Evolutionary conservation across 331 rosid species (phyloP).

Genomic region (Phaseolus coccineus): DNA sequence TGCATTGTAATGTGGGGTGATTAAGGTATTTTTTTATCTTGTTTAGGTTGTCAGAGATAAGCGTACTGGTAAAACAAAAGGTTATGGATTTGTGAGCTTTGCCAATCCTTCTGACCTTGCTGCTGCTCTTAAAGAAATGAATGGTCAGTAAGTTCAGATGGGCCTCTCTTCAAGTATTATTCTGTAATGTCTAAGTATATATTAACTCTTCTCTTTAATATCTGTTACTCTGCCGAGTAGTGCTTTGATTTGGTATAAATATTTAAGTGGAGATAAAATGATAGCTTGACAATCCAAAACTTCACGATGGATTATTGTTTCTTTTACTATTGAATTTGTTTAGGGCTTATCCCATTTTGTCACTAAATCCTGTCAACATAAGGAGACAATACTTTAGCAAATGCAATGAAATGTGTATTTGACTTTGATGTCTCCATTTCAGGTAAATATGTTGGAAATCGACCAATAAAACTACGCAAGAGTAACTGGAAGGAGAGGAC

Average conservation of each 20-base stretch:
- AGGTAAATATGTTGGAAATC: slow-evolving; percentile 97
- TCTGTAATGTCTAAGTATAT: background rate
- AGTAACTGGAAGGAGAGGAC: slow-evolving; percentile 98
- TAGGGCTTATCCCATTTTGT: background rate
- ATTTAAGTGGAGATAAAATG: slow-evolving; percentile 6
- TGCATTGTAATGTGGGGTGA: slow-evolving; percentile 11
- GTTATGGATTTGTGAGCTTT: slow-evolving; percentile 95
- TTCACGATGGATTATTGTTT: slow-evolving; percentile 31
- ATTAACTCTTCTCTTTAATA: background rate
- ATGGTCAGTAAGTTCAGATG: slow-evolving; percentile 56
- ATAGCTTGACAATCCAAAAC: background rate
- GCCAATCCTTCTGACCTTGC: slow-evolving; percentile 84
- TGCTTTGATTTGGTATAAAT: slow-evolving; percentile 15
- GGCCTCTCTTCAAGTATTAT: background rate
- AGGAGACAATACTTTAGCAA: slow-evolving; percentile 25
- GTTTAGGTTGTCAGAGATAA: slow-evolving; percentile 90
- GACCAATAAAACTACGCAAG: slow-evolving; percentile 93
- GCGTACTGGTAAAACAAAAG: slow-evolving; percentile 96
- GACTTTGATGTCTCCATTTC: slow-evolving; percentile 36
- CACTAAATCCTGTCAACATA: background rate
- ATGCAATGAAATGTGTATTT: background rate
- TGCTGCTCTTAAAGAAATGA: slow-evolving; percentile 95
- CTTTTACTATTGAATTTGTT: background rate
- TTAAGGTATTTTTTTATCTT: slow-evolving; percentile 26
- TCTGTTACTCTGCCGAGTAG: background rate